These are phyloP conservation scores for Harringtonia lauricola DNA, from an alignment of 2,329 filamentous ascomycete genomes.

Conservation along the genomic window DNA sequence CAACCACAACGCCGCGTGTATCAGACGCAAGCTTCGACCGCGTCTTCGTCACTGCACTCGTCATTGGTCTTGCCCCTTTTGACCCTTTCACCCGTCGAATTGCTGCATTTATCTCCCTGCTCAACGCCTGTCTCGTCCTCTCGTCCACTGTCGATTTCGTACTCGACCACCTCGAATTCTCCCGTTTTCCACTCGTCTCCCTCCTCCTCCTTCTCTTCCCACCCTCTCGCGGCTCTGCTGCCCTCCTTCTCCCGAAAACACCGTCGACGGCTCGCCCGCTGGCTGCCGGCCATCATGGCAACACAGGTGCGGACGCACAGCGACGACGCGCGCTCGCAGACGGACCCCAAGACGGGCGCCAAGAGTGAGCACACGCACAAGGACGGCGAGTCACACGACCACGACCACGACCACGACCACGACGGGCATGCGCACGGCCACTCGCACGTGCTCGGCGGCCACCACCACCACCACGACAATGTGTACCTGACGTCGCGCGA, in stretches of 20 bases:
- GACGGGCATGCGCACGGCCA: slow-evolving; percentile 47
- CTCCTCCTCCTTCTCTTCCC: neutral
- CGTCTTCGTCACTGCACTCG: slow-evolving; percentile 3
- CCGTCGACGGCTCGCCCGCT: slow-evolving; percentile 9
- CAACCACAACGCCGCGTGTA: slow-evolving; percentile 20
- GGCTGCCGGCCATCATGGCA: slow-evolving; percentile 17
- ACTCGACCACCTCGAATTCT: too few species aligned
- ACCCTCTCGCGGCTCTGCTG: neutral
- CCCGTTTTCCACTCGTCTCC: too few species aligned
- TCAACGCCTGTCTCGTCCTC: slow-evolving; percentile 2
- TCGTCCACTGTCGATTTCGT: neutral
- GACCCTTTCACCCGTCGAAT: slow-evolving; percentile 3
- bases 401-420: slow-evolving; percentile 54
- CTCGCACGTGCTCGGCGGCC: slow-evolving; percentile 40
- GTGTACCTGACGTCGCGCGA: slow-evolving; percentile 70
- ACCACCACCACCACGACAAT: slow-evolving; percentile 78
- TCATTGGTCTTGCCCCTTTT: slow-evolving; percentile 3
- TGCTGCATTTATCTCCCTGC: neutral
- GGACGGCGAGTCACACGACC: slow-evolving; percentile 45
- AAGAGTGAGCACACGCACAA: too few species aligned
- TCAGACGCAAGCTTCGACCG: slow-evolving; percentile 12
- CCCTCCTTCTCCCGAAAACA: slow-evolving; percentile 9
- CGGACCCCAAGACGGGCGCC: neutral
- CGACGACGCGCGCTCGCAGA: slow-evolving; percentile 40
- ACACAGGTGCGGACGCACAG: slow-evolving; percentile 13